These are phyloP conservation scores for Acanthochlamys bracteata DNA, from an alignment of 106 monocot genomes.

Conservation along the genomic window DNA sequence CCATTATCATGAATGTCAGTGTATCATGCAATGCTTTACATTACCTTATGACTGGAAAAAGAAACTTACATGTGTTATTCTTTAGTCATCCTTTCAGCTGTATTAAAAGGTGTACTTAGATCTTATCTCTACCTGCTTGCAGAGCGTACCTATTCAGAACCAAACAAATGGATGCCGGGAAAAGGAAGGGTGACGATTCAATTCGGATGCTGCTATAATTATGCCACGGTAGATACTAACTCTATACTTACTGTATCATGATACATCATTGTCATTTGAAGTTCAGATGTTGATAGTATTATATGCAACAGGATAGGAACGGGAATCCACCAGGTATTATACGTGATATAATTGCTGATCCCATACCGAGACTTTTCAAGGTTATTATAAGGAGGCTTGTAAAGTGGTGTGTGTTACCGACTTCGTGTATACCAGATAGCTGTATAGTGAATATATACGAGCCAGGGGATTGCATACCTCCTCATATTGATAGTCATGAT, in stretches of 20 bases:
- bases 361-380: slow-evolving; percentile 71
- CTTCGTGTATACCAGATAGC: slow-evolving; percentile 68
- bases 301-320: slow-evolving; percentile 55
- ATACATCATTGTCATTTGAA: not conserved
- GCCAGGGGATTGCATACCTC: slow-evolving; percentile 79
- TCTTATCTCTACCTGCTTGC: slow-evolving; percentile 2
- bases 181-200: slow-evolving; percentile 89
- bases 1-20: no score
- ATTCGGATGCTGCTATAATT: slow-evolving; percentile 93
- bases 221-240: slow-evolving; percentile 44
- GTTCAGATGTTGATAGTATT: not conserved
- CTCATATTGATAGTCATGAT: slow-evolving; percentile 87
- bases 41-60: no score
- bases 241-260: no score
- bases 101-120: not conserved
- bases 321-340: slow-evolving; percentile 84
- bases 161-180: slow-evolving; percentile 77
- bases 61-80: not conserved
- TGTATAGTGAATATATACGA: slow-evolving; percentile 93
- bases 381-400: slow-evolving; percentile 68
- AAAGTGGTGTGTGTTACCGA: slow-evolving; percentile 69
- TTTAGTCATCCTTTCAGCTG: not conserved
- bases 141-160: slow-evolving; percentile 83
- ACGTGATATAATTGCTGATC: slow-evolving; percentile 30
- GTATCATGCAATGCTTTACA: no score